These are phyloP conservation scores for Hamamelis virginiana DNA, from an alignment of 164 flowering plant species.

Conservation along the genomic window DNA sequence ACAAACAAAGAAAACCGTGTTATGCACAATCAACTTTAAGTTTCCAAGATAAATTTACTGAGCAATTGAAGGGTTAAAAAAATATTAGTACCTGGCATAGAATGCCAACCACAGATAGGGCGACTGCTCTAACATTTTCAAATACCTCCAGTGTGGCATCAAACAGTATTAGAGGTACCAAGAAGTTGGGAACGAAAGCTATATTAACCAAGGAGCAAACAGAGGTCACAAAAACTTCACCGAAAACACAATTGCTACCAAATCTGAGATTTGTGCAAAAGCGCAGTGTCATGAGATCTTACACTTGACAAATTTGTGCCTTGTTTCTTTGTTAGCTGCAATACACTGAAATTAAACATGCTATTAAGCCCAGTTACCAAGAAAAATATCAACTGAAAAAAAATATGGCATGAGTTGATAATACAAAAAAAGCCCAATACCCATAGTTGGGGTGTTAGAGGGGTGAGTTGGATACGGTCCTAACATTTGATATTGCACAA, in stretches of 20 bases:
- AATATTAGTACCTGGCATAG: constrained; percentile 41
- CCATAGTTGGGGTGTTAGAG: too few relatives aligned
- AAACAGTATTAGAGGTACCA: constrained; percentile 34
- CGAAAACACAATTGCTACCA: not conserved
- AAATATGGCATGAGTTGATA: too few relatives aligned
- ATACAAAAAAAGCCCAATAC: not conserved
- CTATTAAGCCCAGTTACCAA: not conserved
- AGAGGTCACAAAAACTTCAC: not conserved
- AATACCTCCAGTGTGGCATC: constrained; percentile 27
- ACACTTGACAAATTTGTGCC: constrained; percentile 33
- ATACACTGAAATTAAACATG: constrained; percentile 31
- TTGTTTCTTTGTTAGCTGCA: constrained; percentile 44
- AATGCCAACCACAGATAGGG: constrained; percentile 46
- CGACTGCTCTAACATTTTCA: constrained; percentile 39
- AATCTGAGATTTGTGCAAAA: not conserved
- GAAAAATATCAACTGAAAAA: too few relatives aligned
- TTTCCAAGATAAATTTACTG: not conserved
- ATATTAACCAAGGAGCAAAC: constrained; percentile 8
- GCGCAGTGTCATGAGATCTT: constrained; percentile 9
- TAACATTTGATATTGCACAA: too few relatives aligned
- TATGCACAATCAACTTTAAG: not conserved
- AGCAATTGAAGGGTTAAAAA: not conserved
- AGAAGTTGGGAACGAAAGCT: constrained; percentile 38
- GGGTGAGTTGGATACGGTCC: too few relatives aligned
- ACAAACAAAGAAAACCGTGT: not conserved